Evolutionary conservation across 2,329 filamentous ascomycete species (phyloP), one percentile per base, ranked within the genome.

Genomic region (Venturiaceae sp.): DNA sequence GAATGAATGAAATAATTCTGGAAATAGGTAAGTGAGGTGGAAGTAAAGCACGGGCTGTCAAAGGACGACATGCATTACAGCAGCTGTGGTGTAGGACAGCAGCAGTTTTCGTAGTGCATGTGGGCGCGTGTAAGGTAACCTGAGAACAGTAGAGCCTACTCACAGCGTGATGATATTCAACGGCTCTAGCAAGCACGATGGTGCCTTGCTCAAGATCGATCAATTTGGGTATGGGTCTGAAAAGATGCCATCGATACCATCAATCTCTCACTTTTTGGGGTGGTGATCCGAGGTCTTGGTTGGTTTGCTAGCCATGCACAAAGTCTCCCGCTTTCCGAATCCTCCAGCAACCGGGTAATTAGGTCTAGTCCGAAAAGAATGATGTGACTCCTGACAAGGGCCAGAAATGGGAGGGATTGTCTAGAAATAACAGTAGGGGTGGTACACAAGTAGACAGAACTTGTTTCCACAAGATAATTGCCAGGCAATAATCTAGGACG

Each of bases 61-160:
- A 23, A 34, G 47, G 13, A 32, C 28, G 55, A 41, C 19, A 50
- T 33, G 28, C 41, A 52, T 19, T 19, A 57, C 41, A 57, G 16
- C 34, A 37, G 16, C 28, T 3, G 55, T 52, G 8, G 16, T 36
- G 55, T 58, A 33, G 55, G 41, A 58, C 55, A 30, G 44, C 37
- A 23, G 55, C 34, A n/a, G 55, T 58, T 58, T 58, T 58, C 55
- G 55, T 53, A 23, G 55, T 58, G 55, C 55, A 58, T 58, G 30
- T 50, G 13, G 44, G 44, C 54, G 37, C 26, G 54, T 19, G n/a
- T 21, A 13, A 56, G 54, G 54, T 46, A 56, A 56, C 21, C 8
- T 56, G 54, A 46, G 28, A 39, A 44, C n/a, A n/a, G 28, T 36
- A 13, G 9, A 23, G 5, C n/a, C 9, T 34, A 33, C 52, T 53